A percentile compares a stretch with the other conserved stretches of the same genome.
phyloP scores from a whole-genome alignment of 352 stramenopile species.

The Globisporangium cederbergense region DNA sequence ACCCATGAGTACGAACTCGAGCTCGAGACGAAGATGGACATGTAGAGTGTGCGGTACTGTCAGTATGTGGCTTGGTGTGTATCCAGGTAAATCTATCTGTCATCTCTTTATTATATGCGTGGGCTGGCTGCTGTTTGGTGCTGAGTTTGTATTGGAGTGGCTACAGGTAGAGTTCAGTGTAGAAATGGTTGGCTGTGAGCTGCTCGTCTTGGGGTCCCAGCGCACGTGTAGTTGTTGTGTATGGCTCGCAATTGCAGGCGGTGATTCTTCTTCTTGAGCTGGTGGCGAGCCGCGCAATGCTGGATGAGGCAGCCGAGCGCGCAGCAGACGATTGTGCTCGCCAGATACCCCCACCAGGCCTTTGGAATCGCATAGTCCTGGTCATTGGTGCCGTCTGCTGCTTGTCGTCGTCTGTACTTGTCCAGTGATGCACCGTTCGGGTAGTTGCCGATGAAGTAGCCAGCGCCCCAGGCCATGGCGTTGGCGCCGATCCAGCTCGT shows the following conservation, averaged over 20 bases:
- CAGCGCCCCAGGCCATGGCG: conserved; percentile 22
- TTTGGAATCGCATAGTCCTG: conserved; percentile 12
- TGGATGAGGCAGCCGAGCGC: conserved; percentile 25
- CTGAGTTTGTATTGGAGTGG: neutral
- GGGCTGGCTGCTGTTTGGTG: neutral
- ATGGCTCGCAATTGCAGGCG: neutral
- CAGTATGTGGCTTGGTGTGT: neutral
- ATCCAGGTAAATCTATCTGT: neutral
- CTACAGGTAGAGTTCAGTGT: neutral
- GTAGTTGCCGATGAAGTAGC: conserved; percentile 35
- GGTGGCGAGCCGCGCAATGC: conserved; percentile 2
- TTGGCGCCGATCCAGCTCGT: conserved; percentile 31
- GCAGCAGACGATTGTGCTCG: conserved; percentile 21
- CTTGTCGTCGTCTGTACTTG: conserved; percentile 7
- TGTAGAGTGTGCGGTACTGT: neutral
- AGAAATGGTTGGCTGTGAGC: neutral
- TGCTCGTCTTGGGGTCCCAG: neutral
- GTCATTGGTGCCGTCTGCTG: neutral
- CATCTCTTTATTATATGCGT: neutral
- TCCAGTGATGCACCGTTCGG: conserved; percentile 20
- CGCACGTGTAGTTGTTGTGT: conserved; percentile 4
- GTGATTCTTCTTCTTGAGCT: neutral
- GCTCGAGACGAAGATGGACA: conserved; percentile 1
- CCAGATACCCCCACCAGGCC: conserved; percentile 34
- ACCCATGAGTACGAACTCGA: neutral